Percentiles rank a stretch among this genome's conserved stretches.
Evolutionary conservation across 2,329 filamentous ascomycete species (phyloP).

Genomic region (Nigrograna mackinnonii): DNA sequence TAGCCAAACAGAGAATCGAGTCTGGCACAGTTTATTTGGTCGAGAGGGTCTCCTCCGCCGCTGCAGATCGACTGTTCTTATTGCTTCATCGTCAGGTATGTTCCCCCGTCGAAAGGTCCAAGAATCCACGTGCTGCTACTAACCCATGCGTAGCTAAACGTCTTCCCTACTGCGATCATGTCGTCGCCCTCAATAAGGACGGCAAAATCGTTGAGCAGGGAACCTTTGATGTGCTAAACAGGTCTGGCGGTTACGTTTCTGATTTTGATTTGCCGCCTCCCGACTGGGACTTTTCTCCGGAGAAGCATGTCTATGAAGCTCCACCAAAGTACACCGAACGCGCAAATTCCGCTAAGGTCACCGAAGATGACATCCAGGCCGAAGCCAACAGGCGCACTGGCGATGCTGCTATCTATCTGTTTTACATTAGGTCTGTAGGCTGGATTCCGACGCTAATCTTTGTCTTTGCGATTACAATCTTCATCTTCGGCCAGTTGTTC

Average conservation of each 20-base stretch:
- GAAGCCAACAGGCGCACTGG: constrained; percentile 35
- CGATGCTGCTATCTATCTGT: constrained; percentile 35
- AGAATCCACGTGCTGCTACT: background rate
- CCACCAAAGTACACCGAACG: constrained; percentile 33
- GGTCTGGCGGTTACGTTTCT: constrained; percentile 33
- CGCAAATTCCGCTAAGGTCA: constrained; percentile 18
- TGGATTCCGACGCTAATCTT: constrained; percentile 33
- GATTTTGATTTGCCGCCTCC: constrained; percentile 36
- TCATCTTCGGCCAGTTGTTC: constrained; percentile 38
- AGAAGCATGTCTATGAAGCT: constrained; percentile 33
- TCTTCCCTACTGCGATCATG: constrained; percentile 45
- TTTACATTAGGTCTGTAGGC: constrained; percentile 35
- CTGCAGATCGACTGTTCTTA: constrained; percentile 37
- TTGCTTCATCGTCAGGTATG: constrained; percentile 36
- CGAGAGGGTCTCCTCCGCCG: constrained; percentile 49
- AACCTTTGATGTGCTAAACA: constrained; percentile 40
- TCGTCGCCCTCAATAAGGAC: constrained; percentile 44
- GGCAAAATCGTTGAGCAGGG: constrained; percentile 45
- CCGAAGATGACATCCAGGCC: constrained; percentile 33
- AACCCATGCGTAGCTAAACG: constrained; percentile 24
- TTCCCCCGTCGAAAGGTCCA: too few species aligned
- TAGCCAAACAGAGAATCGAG: constrained; percentile 51
- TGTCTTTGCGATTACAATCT: constrained; percentile 32
- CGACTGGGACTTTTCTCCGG: constrained; percentile 33
- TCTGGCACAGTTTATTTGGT: constrained; percentile 53